phyloP scores from a whole-genome alignment of 768 basidiomycete species.

The Suillus clintonianus region DNA sequence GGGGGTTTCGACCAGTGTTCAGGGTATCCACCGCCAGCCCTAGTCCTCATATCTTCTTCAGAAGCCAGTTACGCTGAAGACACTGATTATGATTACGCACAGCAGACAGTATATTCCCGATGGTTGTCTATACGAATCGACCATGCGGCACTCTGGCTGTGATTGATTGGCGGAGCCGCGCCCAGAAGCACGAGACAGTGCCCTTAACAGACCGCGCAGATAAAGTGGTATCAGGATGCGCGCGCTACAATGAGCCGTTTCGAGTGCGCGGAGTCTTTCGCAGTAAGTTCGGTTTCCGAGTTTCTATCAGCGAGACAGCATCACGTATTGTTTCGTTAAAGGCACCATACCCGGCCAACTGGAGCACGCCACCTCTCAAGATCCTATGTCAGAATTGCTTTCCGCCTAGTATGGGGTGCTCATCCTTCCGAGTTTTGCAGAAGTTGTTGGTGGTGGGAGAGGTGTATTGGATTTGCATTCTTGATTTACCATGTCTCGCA shows the following conservation, averaged over 20 bases:
- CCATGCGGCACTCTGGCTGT: neutral
- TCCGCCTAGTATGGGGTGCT: neutral
- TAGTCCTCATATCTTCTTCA: conserved; percentile 3
- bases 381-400: neutral
- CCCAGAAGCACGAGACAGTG: neutral
- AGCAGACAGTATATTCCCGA: neutral
- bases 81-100: neutral
- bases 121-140: neutral
- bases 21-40: conserved; percentile 10
- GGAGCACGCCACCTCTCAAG: neutral
- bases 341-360: neutral
- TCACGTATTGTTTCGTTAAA: neutral
- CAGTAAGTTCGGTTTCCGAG: neutral
- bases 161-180: neutral
- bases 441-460: neutral
- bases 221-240: neutral
- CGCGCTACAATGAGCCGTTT: neutral
- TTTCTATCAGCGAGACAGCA: neutral
- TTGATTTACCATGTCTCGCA: neutral
- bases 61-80: neutral
- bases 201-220: neutral
- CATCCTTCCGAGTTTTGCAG: neutral
- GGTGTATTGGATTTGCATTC: neutral
- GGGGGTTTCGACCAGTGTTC: conserved; percentile 34
- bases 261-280: neutral